Evolutionary conservation across 1,139 yeast species (phyloP).

Genomic region (Wickerhamomyces sp.): DNA sequence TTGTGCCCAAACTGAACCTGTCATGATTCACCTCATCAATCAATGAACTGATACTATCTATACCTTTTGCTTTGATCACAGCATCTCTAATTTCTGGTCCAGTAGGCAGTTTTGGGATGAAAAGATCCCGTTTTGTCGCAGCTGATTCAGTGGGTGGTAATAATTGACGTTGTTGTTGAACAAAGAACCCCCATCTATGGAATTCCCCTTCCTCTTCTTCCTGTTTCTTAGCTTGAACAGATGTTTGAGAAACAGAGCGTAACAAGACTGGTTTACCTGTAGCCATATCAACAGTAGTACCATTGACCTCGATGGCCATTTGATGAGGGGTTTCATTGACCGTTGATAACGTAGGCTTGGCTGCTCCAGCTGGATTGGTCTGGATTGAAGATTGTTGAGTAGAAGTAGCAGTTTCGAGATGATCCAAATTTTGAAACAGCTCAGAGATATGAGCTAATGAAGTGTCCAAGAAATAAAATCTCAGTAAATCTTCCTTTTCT

Average conservation of each 20-base stretch:
- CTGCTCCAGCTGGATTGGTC: constrained; percentile 5
- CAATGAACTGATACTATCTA: constrained; percentile 64
- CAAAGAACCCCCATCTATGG: constrained; percentile 76
- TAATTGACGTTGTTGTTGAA: constrained; percentile 51
- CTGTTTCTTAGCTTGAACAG: constrained; percentile 64
- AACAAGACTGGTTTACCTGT: constrained; percentile 71
- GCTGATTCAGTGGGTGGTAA: constrained; percentile 25
- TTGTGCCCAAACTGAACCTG: constrained; percentile 48
- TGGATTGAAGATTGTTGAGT: constrained; percentile 1
- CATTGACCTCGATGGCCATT: constrained; percentile 57
- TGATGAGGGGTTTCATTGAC: constrained; percentile 51
- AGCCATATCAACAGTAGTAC: constrained; percentile 56
- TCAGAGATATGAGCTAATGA: constrained; percentile 61
- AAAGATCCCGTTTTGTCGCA: constrained; percentile 10
- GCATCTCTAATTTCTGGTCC: constrained; percentile 77
- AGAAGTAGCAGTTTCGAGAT: constrained; percentile 5
- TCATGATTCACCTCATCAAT: constrained; percentile 59
- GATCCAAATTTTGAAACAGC: constrained; percentile 41
- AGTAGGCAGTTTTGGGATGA: constrained; percentile 47
- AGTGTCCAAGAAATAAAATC: constrained; percentile 60
- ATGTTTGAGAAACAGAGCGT: constrained; percentile 60
- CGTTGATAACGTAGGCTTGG: constrained; percentile 1
- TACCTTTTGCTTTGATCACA: constrained; percentile 72
- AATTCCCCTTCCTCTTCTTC: constrained; percentile 92
- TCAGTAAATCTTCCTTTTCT: constrained; percentile 66